Evolutionary conservation across 108 stramenopile species (phyloP), one percentile per base, ranked within the genome.

Genomic region (Skeletonema potamos): DNA sequence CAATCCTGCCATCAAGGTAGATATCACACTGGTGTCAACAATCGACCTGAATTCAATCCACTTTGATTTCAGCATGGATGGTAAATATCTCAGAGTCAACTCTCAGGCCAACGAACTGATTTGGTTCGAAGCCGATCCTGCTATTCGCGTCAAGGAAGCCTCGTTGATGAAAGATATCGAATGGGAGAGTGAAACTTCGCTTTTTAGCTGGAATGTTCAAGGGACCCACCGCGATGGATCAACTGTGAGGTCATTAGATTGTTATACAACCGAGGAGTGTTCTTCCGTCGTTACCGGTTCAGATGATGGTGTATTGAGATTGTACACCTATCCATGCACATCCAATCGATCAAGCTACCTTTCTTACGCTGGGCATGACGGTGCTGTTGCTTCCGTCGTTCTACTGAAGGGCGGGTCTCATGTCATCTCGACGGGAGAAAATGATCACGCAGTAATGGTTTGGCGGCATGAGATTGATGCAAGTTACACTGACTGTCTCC

Each of bases 71-170:
- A 82, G 83, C 41, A 67, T 10, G 9, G 82, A 86, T 73, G 61
- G 79, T 1, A 77, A 74, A 34, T 89, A 80, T 69, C 33, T 92
- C 10, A 86, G 84, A 69, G 64, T 81, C n/a, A 84, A 81, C 73
- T 83, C 72, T 33, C 58, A 59, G 18, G 78, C 76, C 15, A 63
- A 72, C 7, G 88, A 92, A 70, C 67, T 91, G 2, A 64, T 76
- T 24, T 91, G 76, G 57, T 89, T 79, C 48, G 85, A 91, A 70
- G 84, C 77, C 20, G 89, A 87, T 36, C 82, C 83, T 33, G 87
- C 80, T 4, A 51, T 84, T 74, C 73, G 48, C 41, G 74, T 83
- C 30, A 39, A 66, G 28, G 82, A 85, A 24, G 46, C 85, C 10
- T 80, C 78, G 5, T 39, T 34, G 10, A 46, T 89, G 69, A 82